Conservation (phyloP, 139 green algal species). For the Marvania coccoides region DNA sequence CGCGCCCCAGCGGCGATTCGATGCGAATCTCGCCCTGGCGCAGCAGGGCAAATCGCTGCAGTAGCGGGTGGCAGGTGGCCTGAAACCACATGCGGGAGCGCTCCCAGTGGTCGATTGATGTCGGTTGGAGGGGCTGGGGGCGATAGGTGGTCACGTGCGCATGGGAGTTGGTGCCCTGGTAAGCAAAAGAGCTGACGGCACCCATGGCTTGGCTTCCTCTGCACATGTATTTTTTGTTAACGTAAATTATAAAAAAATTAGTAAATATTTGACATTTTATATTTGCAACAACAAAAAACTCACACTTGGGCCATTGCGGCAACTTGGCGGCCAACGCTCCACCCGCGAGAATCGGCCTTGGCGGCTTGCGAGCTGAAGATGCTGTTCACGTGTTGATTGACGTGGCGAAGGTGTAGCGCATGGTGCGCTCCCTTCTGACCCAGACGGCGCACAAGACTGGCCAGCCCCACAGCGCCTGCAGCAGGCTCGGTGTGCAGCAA, state of each 20-base stretch:
- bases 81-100: conserved; percentile 18
- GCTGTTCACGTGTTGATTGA: conserved; percentile 56
- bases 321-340: not conserved
- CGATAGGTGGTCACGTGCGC: not conserved
- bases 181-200: conserved; percentile 73
- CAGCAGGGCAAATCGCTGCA: not conserved
- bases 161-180: conserved; percentile 61
- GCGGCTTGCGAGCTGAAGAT: not conserved
- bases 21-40: not conserved
- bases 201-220: not conserved
- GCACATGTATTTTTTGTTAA: too few species aligned
- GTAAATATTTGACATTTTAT: not conserved
- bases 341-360: not conserved
- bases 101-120: conserved; percentile 1
- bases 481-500: conserved; percentile 75
- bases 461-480: conserved; percentile 53
- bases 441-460: not conserved
- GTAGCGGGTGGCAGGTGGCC: conserved; percentile 13
- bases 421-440: not conserved
- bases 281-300: not conserved
- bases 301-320: not conserved
- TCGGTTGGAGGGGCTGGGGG: not conserved
- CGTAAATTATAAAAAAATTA: not conserved
- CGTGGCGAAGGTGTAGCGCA: conserved; percentile 51
- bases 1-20: not conserved